A percentile compares a stretch with the other conserved stretches of the same genome.
phyloP scores from a whole-genome alignment of 2,329 filamentous ascomycete genomes.

The Ploettnerulaceae sp. region DNA sequence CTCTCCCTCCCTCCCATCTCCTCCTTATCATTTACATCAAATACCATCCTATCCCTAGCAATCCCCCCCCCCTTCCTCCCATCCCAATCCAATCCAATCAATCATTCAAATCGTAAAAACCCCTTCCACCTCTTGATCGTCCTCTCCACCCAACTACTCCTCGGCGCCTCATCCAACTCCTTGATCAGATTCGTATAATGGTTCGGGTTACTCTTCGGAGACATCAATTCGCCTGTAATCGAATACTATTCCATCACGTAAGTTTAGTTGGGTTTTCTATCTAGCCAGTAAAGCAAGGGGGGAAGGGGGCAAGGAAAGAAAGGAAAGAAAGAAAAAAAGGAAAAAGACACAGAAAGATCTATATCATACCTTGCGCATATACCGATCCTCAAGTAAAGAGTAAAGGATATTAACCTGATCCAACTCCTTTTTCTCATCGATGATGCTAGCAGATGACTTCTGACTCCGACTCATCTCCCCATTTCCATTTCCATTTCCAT shows the following conservation, averaged over 20 bases:
- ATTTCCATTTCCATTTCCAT: neutral
- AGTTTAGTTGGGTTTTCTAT: neutral
- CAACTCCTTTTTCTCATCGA: constrained; percentile 45
- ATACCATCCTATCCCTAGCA: too few relatives aligned
- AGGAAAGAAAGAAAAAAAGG: neutral
- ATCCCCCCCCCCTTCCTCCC: neutral
- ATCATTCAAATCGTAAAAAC: constrained; percentile 51
- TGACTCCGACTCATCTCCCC: too few relatives aligned
- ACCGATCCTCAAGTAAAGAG: constrained; percentile 55
- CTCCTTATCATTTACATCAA: neutral
- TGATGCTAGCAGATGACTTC: neutral
- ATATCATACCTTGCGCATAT: constrained; percentile 46
- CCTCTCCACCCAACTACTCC: constrained; percentile 48
- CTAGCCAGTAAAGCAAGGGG: neutral
- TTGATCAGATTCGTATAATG: constrained; percentile 57
- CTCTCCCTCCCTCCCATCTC: neutral
- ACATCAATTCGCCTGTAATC: constrained; percentile 46
- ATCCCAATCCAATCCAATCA: neutral
- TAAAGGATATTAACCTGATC: constrained; percentile 56
- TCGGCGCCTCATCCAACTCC: constrained; percentile 60
- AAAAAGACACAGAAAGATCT: neutral
- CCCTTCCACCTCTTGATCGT: constrained; percentile 52
- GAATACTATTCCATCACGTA: constrained; percentile 38
- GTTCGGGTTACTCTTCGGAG: constrained; percentile 57
- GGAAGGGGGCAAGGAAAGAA: neutral